These are phyloP conservation scores for Fusarium dimerum DNA, from an alignment of 2,329 filamentous ascomycete genomes.

Conservation along the genomic window DNA sequence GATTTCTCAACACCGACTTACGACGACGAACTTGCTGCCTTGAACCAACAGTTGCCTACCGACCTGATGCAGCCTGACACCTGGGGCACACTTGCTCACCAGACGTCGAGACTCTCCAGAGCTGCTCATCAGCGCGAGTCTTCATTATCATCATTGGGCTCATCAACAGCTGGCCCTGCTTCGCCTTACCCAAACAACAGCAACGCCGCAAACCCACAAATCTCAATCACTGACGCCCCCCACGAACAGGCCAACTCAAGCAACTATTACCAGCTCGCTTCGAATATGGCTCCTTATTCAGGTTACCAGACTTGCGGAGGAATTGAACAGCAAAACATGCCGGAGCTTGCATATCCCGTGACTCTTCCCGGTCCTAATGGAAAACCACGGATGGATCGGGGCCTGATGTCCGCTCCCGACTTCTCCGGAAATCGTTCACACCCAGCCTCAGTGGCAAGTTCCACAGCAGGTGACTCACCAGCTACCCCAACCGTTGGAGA, in stretches of 20 bases:
- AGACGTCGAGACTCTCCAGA: slow-evolving; percentile 40
- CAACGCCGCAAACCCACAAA: slow-evolving; percentile 54
- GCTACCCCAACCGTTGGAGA: slow-evolving; percentile 56
- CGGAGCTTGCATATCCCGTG: slow-evolving; percentile 43
- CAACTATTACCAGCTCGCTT: slow-evolving; percentile 49
- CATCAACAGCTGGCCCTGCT: slow-evolving; percentile 56
- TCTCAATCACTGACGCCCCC: slow-evolving; percentile 52
- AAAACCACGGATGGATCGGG: slow-evolving; percentile 42
- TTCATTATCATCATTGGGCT: slow-evolving; percentile 61
- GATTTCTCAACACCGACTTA: slow-evolving; percentile 19
- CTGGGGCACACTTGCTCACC: slow-evolving; percentile 41
- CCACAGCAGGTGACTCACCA: slow-evolving; percentile 59
- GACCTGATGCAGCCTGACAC: slow-evolving; percentile 45
- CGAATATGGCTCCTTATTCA: slow-evolving; percentile 45
- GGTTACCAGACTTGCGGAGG: slow-evolving; percentile 39
- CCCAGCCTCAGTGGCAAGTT: slow-evolving; percentile 59
- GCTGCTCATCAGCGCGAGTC: slow-evolving; percentile 59
- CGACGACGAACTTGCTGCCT: slow-evolving; percentile 28
- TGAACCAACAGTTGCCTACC: slow-evolving; percentile 25
- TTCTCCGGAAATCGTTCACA: slow-evolving; percentile 48
- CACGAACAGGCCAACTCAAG: slow-evolving; percentile 41
- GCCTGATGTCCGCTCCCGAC: slow-evolving; percentile 48
- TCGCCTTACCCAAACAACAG: slow-evolving; percentile 58
- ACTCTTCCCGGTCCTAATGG: slow-evolving; percentile 38
- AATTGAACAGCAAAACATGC: slow-evolving; percentile 36